These are phyloP conservation scores for Aspergillus niger DNA, from an alignment of 2,329 filamentous ascomycete species.

Conservation along the genomic window DNA sequence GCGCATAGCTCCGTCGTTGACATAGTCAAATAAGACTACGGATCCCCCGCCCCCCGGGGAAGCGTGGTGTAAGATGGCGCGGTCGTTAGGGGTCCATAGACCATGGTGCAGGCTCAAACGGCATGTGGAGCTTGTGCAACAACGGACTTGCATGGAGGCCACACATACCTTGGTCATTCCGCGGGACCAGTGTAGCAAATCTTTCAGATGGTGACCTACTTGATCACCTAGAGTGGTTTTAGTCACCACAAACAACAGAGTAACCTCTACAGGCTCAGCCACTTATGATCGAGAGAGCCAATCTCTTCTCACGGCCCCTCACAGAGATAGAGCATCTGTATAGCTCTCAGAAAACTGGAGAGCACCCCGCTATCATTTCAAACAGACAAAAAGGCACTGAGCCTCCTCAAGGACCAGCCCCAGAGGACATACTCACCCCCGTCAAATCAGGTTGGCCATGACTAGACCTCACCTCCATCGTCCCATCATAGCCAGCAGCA, in stretches of 20 bases:
- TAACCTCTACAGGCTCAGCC: too few relatives aligned
- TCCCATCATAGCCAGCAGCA: conserved; percentile 59
- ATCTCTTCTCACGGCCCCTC: too few relatives aligned
- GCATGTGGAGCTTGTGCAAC: neutral
- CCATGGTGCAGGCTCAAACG: neutral
- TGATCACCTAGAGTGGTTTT: too few relatives aligned
- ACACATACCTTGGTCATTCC: neutral
- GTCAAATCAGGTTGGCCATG: conserved; percentile 12
- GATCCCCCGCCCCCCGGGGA: neutral
- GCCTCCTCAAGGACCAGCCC: neutral
- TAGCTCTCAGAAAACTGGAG: neutral
- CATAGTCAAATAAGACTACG: neutral
- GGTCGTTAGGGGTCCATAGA: neutral
- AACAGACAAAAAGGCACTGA: neutral
- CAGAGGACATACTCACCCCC: neutral
- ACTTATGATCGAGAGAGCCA: too few relatives aligned
- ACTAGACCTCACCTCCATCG: conserved; percentile 28
- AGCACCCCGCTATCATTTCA: neutral
- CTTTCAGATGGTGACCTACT: neutral
- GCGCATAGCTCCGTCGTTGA: neutral
- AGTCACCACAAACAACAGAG: too few relatives aligned
- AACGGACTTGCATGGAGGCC: neutral
- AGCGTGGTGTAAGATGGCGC: neutral
- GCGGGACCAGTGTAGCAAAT: neutral
- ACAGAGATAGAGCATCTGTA: neutral